Conservation (phyloP, 768 basidiomycete species). For the Nidularia sp. region DNA sequence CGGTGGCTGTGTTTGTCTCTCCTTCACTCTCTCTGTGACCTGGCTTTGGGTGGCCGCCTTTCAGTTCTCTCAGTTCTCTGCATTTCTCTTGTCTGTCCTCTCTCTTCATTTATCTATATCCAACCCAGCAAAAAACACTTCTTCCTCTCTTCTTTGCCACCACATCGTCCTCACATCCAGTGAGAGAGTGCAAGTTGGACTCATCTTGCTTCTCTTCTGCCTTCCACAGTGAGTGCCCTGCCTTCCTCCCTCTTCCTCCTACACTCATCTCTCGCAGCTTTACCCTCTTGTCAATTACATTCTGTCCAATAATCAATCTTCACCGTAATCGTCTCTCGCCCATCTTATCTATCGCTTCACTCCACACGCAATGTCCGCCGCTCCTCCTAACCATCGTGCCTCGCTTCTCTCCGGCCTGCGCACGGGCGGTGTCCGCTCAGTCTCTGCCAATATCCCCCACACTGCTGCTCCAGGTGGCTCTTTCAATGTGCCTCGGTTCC, state of each 20-base stretch:
- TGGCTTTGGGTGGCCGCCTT: constrained; percentile 28
- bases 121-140: constrained; percentile 9
- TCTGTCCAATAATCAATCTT: constrained; percentile 32
- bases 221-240: constrained; percentile 1
- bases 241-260: constrained; percentile 7
- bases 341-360: constrained; percentile 24
- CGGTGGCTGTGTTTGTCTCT: constrained; percentile 24
- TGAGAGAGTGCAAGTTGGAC: constrained; percentile 4
- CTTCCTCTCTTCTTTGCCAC: constrained; percentile 3
- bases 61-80: constrained; percentile 15
- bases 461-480: constrained; percentile 60
- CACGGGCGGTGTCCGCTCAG: constrained; percentile 85
- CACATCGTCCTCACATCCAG: constrained; percentile 13
- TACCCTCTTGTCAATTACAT: constrained; percentile 26
- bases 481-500: constrained; percentile 62
- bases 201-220: constrained; percentile 12
- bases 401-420: constrained; percentile 86
- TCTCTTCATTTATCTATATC: constrained; percentile 22
- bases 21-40: constrained; percentile 25
- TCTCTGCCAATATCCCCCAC: constrained; percentile 57
- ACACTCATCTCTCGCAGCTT: constrained; percentile 16
- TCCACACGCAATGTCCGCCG: constrained; percentile 38
- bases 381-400: constrained; percentile 59
- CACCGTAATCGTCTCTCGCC: constrained; percentile 15
- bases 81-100: constrained; percentile 25